Conservation (phyloP, 345 rosid genomes). For the Eucalyptus erythrocorys region DNA sequence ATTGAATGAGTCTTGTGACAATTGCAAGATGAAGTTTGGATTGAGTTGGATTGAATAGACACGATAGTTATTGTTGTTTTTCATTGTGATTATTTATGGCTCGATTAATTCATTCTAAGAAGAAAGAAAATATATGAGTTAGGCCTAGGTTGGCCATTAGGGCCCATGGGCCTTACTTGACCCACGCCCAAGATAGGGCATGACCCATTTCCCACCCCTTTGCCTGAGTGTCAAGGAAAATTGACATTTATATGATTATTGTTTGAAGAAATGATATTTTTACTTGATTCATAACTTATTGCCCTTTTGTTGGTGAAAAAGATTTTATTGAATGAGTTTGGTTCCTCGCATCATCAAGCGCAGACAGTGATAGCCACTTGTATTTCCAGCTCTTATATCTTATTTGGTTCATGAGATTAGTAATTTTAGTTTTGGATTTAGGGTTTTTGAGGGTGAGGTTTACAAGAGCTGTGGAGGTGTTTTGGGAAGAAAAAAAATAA, state of each 20-base stretch:
- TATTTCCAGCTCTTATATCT: not conserved
- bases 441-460: not conserved
- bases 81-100: too few relatives aligned
- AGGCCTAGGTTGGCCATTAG: not conserved
- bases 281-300: not conserved
- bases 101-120: too few relatives aligned
- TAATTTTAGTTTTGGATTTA: not conserved
- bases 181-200: not conserved
- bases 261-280: not conserved
- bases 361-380: not conserved
- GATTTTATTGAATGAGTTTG: not conserved
- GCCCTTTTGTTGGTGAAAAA: not conserved
- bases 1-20: not conserved
- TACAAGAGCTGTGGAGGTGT: not conserved
- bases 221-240: not conserved
- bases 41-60: not conserved
- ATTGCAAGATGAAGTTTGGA: not conserved
- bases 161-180: not conserved
- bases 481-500: not conserved
- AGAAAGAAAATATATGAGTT: not conserved
- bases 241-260: not conserved
- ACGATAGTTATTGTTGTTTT: not conserved
- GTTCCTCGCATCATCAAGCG: not conserved
- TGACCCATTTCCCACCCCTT: not conserved
- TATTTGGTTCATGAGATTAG: not conserved